These are phyloP conservation scores for Neurospora sp. DNA, from an alignment of 495 filamentous ascomycete genomes.

Conservation along the genomic window DNA sequence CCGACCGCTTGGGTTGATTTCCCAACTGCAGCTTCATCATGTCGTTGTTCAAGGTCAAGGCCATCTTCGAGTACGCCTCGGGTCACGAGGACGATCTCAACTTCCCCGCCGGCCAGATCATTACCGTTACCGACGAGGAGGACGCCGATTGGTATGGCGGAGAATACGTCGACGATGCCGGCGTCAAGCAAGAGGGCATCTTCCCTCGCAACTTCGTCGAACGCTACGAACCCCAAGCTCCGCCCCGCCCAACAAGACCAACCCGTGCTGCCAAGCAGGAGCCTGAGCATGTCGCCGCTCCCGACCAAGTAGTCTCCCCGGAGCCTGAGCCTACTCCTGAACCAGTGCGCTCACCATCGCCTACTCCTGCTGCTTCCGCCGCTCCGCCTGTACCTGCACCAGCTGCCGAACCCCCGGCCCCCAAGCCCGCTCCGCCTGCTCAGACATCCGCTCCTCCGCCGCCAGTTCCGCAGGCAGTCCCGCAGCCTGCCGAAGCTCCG, in stretches of 20 bases:
- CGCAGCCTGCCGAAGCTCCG: constrained; percentile 19
- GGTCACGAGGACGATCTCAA: constrained; percentile 88
- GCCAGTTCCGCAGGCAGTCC: constrained; percentile 20
- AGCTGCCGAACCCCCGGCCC: constrained; percentile 25
- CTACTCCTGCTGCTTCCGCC: constrained; percentile 16
- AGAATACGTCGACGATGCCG: constrained; percentile 69
- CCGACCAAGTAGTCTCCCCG: constrained; percentile 57
- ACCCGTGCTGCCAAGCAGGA: constrained; percentile 63
- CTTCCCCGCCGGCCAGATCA: constrained; percentile 76
- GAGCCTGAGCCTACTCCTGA: constrained; percentile 37
- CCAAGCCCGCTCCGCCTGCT: constrained; percentile 27
- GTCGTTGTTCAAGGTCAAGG: constrained; percentile 84
- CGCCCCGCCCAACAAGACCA: constrained; percentile 58
- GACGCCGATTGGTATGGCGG: constrained; percentile 93
- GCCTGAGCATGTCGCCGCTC: constrained; percentile 26
- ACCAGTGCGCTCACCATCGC: constrained; percentile 12
- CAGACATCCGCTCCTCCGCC: constrained; percentile 32
- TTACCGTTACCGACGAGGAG: constrained; percentile 86
- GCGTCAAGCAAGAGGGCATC: constrained; percentile 71
- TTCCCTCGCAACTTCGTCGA: constrained; percentile 98
- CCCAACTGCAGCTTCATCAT: constrained; percentile 40
- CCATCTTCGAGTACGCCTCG: constrained; percentile 86
- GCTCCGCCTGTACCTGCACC: constrained; percentile 17
- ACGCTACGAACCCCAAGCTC: constrained; percentile 81
- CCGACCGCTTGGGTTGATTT: neutral